phyloP scores from a whole-genome alignment of 2,329 filamentous ascomycete genomes.

The Sphaerulina vaccinii region DNA sequence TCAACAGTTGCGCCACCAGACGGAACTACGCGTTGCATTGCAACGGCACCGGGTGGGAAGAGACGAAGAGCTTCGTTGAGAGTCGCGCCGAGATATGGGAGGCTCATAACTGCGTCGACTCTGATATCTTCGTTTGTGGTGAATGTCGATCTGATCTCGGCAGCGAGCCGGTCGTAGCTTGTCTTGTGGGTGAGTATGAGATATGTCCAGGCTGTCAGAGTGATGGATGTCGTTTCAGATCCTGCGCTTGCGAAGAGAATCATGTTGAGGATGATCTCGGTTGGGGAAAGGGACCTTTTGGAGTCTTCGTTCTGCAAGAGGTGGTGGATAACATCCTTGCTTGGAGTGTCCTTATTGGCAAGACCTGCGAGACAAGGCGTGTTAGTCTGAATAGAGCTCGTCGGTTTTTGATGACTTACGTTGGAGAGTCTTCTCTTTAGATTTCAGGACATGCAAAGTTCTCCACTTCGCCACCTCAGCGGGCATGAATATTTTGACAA shows the following conservation, averaged over 20 bases:
- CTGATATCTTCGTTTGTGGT: background rate
- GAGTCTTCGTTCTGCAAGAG: constrained; percentile 5
- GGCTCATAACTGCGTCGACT: background rate
- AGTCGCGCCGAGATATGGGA: constrained; percentile 8
- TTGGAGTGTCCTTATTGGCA: background rate
- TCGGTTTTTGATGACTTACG: constrained; percentile 1
- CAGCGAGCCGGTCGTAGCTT: background rate
- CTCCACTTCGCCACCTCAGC: constrained; percentile 3
- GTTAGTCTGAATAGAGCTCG: no score
- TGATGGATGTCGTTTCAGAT: constrained; percentile 13
- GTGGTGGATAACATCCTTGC: background rate
- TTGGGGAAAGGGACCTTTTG: constrained; percentile 3
- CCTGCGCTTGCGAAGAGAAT: constrained; percentile 13
- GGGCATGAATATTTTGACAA: constrained; percentile 6
- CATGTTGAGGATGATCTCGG: constrained; percentile 18
- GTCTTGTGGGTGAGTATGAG: constrained; percentile 9
- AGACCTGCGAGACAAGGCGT: no score
- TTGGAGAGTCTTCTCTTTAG: constrained; percentile 11
- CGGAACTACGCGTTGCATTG: background rate
- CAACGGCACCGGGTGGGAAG: background rate
- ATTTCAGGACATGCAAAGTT: constrained; percentile 5
- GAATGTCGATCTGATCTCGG: background rate
- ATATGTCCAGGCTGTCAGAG: constrained; percentile 13
- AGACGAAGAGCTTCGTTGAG: constrained; percentile 13
- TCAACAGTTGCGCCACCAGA: background rate